Percentiles rank a stretch among this genome's conserved stretches.
These are phyloP conservation scores for Triangularia verruculosa DNA, from an alignment of 2,329 filamentous ascomycete species.

Conservation along the genomic window DNA sequence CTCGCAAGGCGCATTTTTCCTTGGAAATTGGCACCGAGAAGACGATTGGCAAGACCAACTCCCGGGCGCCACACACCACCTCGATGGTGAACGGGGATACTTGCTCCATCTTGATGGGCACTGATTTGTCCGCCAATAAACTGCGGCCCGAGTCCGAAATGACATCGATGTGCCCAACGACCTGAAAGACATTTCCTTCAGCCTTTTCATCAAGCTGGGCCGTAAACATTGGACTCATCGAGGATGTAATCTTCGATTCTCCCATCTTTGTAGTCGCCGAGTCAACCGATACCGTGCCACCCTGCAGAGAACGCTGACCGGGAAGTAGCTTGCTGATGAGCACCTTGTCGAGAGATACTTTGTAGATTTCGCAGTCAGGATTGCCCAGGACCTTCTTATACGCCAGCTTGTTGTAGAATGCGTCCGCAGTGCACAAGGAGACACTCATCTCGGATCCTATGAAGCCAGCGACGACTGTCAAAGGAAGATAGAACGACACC, in stretches of 20 bases:
- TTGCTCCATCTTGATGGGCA: constrained; percentile 38
- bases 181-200: neutral
- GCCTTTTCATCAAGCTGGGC: neutral
- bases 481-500: constrained; percentile 41
- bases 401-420: neutral
- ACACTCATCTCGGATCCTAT: neutral
- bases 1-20: constrained; percentile 36
- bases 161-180: constrained; percentile 43
- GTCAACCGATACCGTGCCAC: neutral
- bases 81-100: constrained; percentile 40
- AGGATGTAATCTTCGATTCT: neutral
- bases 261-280: neutral
- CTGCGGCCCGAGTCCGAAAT: constrained; percentile 34
- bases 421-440: neutral
- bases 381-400: neutral
- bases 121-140: constrained; percentile 38
- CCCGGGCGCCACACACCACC: constrained; percentile 37
- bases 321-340: neutral
- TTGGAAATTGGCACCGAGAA: constrained; percentile 42
- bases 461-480: constrained; percentile 31
- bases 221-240: neutral
- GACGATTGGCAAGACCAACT: constrained; percentile 34
- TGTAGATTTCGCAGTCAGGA: constrained; percentile 28
- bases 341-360: neutral
- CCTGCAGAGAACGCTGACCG: neutral